Percentiles rank a stretch among this genome's conserved stretches.
Conservation (phyloP, 1,139 yeast species). For the Geotrichum siamense region DNA sequence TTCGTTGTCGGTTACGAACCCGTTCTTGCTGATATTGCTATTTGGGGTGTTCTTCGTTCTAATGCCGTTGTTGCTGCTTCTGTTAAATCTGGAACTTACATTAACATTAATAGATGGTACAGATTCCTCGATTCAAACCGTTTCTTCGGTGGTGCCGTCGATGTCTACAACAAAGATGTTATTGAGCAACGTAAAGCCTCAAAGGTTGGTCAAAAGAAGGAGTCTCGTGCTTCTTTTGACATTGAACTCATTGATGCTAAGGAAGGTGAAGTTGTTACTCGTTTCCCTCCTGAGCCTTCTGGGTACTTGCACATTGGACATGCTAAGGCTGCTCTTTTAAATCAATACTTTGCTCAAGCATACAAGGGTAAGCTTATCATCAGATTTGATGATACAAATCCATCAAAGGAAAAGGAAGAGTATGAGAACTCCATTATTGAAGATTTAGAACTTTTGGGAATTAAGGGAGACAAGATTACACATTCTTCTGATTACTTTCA, state of each 20-base stretch:
- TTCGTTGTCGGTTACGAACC: constrained; percentile 60
- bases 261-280: constrained; percentile 89
- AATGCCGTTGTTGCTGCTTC: constrained; percentile 90
- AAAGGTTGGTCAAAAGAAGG: constrained; percentile 50
- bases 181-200: constrained; percentile 68
- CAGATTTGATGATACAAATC: constrained; percentile 96
- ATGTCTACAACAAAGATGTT: constrained; percentile 56
- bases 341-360: constrained; percentile 89
- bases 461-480: constrained; percentile 80
- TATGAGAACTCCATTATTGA: constrained; percentile 88
- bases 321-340: constrained; percentile 92
- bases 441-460: constrained; percentile 80
- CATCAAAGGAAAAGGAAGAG: constrained; percentile 87
- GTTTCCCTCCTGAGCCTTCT: constrained; percentile 92
- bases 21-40: constrained; percentile 73
- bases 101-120: constrained; percentile 93
- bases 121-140: constrained; percentile 60
- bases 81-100: constrained; percentile 73
- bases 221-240: constrained; percentile 68
- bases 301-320: constrained; percentile 97
- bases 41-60: constrained; percentile 92
- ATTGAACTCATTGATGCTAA: constrained; percentile 86
- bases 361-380: constrained; percentile 92
- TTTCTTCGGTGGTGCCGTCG: constrained; percentile 64
- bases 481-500: constrained; percentile 91